Evolutionary conservation across 257 asterid genomes (phyloP), one percentile per base, ranked within the genome.

Genomic region (Gardenia jasminoides): DNA sequence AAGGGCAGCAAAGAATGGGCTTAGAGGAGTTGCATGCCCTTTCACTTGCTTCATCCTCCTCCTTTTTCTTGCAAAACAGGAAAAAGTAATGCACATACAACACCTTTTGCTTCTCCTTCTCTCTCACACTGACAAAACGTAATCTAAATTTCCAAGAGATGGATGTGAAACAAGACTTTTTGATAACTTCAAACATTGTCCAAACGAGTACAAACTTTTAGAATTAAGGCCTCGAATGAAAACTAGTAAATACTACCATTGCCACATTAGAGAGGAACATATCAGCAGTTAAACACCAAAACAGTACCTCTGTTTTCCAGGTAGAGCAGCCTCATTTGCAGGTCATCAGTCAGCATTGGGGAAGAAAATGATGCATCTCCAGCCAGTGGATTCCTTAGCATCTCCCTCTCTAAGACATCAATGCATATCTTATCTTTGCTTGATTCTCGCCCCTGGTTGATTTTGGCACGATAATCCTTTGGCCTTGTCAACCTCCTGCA

Each of bases 321-420:
- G 88, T 83, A 82, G 75, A 86, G 81, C 80, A 88, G 82, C 80
- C 87, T 87, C 89, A 84, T 83, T 19, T 84, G 90, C 67, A 90
- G 80, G 84, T 92, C 92, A 80, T 90, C 97, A 64, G 87, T 82
- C 88, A 85, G 80, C 11, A 85, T 86, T 43, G 72, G 83, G 31
- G 90, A 88, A 70, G 84, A 81, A 46, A 78, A 4, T 17, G 82
- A 76, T 10, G 72, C 78, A 75, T 88, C 86, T 81, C 81, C 83
- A 44, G 83, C 77, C 62, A 84, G 13, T 8, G 92, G 92, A 74
- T 84, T 86, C 85, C 94, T 85, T 16, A 85, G 90, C 85, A 90
- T 88, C 89, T 89, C 97, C 67, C 93, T 87, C 85, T 92, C 96
- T 84, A 92, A 84, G 24, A 92, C 86, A 75, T 90, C 97, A 80